phyloP scores from a whole-genome alignment of 2,329 filamentous ascomycete species.

The Meredithiella fracta region DNA sequence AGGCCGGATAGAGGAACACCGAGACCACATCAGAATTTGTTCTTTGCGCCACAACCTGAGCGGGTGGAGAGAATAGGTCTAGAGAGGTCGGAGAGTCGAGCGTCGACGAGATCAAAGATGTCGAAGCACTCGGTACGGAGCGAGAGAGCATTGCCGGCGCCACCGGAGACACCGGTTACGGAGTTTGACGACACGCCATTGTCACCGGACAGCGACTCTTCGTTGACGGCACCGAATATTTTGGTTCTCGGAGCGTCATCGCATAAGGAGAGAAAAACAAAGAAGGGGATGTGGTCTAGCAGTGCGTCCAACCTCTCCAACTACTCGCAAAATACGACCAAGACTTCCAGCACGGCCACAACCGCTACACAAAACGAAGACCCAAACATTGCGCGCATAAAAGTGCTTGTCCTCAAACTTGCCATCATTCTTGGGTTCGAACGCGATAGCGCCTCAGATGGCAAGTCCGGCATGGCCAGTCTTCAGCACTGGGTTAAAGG shows the following conservation, averaged over 20 bases:
- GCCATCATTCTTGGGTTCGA: slow-evolving; percentile 72
- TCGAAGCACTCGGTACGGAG: slow-evolving; percentile 30
- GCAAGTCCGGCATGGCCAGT: slow-evolving; percentile 31
- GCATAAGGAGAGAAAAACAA: slow-evolving; percentile 21
- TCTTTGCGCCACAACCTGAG: slow-evolving; percentile 38
- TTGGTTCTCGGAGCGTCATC: slow-evolving; percentile 55
- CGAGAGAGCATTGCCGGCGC: slow-evolving; percentile 28
- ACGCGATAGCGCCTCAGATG: slow-evolving; percentile 34
- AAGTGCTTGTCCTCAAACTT: slow-evolving; percentile 65
- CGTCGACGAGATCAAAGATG: slow-evolving; percentile 34
- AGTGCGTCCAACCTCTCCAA: slow-evolving; percentile 62
- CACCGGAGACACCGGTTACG: slow-evolving; percentile 80
- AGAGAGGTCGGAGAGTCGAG: slow-evolving; percentile 25
- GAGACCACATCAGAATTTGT: slow-evolving; percentile 60
- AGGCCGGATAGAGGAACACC: slow-evolving; percentile 76
- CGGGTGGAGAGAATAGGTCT: slow-evolving; percentile 17
- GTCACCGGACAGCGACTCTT: slow-evolving; percentile 61
- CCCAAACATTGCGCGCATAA: slow-evolving; percentile 58
- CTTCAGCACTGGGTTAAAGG: slow-evolving; percentile 62
- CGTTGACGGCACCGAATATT: slow-evolving; percentile 56
- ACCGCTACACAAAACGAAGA: slow-evolving; percentile 56
- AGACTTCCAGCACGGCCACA: slow-evolving; percentile 55
- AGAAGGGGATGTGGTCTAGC: slow-evolving; percentile 62
- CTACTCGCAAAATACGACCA: slow-evolving; percentile 55
- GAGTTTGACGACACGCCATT: slow-evolving; percentile 85